phyloP scores from a whole-genome alignment of 2,329 filamentous ascomycete genomes.

The Sclerotinia sclerotiorum region DNA sequence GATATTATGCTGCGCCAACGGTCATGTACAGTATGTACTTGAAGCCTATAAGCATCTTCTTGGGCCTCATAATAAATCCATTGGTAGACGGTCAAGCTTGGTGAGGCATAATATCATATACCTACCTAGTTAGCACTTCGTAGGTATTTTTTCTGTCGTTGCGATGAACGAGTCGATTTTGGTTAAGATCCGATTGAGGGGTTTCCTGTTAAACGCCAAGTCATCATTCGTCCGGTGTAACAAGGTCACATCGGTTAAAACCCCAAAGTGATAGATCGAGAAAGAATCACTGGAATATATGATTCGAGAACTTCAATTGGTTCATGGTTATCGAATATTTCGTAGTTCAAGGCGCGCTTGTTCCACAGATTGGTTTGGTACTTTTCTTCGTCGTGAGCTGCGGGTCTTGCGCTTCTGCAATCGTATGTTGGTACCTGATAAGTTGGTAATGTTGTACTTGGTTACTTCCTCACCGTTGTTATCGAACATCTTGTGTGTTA shows the following conservation, averaged over 20 bases:
- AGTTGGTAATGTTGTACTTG: slow-evolving; percentile 11
- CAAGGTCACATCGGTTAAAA: slow-evolving; percentile 13
- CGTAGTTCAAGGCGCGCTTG: slow-evolving; percentile 32
- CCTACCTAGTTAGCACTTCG: neutral
- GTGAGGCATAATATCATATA: slow-evolving; percentile 32
- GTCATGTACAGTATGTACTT: neutral
- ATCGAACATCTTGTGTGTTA: neutral
- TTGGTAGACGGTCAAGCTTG: slow-evolving; percentile 33
- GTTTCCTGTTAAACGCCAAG: slow-evolving; percentile 31
- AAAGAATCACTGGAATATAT: slow-evolving; percentile 6
- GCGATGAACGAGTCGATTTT: slow-evolving; percentile 7
- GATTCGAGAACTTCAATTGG: slow-evolving; percentile 12
- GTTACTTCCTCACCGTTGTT: neutral
- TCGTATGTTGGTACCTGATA: slow-evolving; percentile 1
- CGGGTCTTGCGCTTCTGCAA: slow-evolving; percentile 28
- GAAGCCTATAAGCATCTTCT: slow-evolving; percentile 34
- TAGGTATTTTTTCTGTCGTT: neutral
- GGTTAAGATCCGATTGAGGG: slow-evolving; percentile 20
- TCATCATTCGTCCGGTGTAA: slow-evolving; percentile 37
- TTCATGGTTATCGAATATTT: neutral
- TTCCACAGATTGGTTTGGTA: slow-evolving; percentile 26
- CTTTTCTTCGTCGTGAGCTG: neutral
- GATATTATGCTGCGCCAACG: slow-evolving; percentile 28
- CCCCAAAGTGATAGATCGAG: slow-evolving; percentile 1
- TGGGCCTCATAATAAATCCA: slow-evolving; percentile 25